Evolutionary conservation across 306 rosid genomes (phyloP).

Genomic region (Pterocarpus santalinus): DNA sequence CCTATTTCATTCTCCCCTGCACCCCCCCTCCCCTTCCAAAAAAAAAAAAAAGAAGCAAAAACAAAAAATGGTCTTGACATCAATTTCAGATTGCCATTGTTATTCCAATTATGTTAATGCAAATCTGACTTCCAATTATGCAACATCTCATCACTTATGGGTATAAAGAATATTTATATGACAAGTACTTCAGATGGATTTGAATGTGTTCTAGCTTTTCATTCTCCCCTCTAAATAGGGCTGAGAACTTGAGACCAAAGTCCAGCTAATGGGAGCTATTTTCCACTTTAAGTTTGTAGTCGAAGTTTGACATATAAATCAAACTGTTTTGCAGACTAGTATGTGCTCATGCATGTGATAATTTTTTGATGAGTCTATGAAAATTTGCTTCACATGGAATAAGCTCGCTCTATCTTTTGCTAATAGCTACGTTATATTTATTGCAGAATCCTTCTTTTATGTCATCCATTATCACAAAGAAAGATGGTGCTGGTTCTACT

Average conservation of each 20-base stretch:
- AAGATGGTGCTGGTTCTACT: slow-evolving; percentile 65
- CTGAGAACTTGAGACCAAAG: not conserved
- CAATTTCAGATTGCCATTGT: too few relatives aligned
- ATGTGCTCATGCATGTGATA: not conserved
- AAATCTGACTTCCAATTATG: slow-evolving; percentile 24
- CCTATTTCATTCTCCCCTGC: too few relatives aligned
- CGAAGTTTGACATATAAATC: not conserved
- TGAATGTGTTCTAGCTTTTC: slow-evolving; percentile 1
- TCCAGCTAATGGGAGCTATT: slow-evolving; percentile 28
- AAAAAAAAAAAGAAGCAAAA: too few relatives aligned
- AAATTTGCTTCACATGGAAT: not conserved
- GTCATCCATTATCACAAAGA: slow-evolving; percentile 68
- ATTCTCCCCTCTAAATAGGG: not conserved
- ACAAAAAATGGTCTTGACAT: too few relatives aligned
- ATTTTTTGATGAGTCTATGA: slow-evolving; percentile 12
- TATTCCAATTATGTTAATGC: not conserved
- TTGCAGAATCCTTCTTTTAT: slow-evolving; percentile 64
- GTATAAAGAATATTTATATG: not conserved
- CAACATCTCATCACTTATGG: not conserved
- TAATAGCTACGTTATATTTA: slow-evolving; percentile 30
- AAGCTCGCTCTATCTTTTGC: not conserved
- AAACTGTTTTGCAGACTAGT: not conserved
- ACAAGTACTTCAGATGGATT: not conserved
- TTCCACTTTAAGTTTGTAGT: not conserved
- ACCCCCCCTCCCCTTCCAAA: too few relatives aligned